phyloP scores from a whole-genome alignment of 345 rosid species.

The Melaleuca alternifolia region DNA sequence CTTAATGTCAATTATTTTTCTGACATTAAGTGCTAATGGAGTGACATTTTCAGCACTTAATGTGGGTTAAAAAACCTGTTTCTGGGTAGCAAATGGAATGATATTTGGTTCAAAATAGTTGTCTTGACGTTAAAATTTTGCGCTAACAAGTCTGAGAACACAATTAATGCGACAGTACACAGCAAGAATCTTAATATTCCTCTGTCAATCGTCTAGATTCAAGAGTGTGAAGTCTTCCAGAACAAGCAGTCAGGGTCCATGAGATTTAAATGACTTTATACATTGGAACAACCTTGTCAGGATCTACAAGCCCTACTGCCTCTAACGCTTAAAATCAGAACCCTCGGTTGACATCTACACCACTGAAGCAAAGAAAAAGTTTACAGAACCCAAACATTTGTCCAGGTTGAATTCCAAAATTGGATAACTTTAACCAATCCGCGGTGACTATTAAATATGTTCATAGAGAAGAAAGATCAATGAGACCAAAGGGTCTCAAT shows the following conservation, averaged over 20 bases:
- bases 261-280: background rate
- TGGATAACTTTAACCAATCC: background rate
- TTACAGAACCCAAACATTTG: background rate
- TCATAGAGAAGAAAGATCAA: background rate
- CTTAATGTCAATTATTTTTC: background rate
- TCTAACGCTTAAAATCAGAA: background rate
- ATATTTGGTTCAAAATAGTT: background rate
- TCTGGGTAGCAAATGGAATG: background rate
- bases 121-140: background rate
- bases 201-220: background rate
- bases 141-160: background rate
- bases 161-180: background rate
- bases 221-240: background rate
- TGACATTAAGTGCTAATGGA: background rate
- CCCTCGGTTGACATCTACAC: background rate
- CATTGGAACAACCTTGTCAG: background rate
- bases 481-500: background rate
- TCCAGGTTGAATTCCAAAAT: background rate
- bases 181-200: background rate
- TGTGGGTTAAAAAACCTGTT: background rate
- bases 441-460: background rate
- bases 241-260: background rate
- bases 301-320: background rate
- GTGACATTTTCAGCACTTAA: background rate
- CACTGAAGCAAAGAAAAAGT: background rate